Base-by-base conservation (phyloP, 148 eudicot genomes). In the Vaccinium darrowii region DNA sequence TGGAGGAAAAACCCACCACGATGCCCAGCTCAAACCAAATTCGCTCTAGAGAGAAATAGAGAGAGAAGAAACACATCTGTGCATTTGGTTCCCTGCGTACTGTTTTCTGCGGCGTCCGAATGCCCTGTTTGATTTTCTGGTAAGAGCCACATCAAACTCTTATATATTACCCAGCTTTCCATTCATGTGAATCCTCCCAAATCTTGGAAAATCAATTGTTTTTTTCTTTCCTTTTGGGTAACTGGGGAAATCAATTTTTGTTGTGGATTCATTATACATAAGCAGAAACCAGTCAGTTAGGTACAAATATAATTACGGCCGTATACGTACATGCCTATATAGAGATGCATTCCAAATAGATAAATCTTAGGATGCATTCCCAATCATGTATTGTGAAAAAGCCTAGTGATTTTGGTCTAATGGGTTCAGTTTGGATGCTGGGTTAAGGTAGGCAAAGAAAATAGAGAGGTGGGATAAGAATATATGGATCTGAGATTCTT, bases 111-210 rank as follows among this genome's bases (percentile, higher is more conserved):
- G 78, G 23, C 78, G 78, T 47, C 23, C 18, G 52, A 75, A 8
- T 43, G 23, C 25, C 49, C 18, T 72, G 76, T 72, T 72, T 72
- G 74, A 69, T 69, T 69, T 43, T 43, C 43, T 75, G 53, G 78
- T 75, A 75, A 75, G 78, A 18, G 2, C 53, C 53, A 2, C 30
- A 2, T 6, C 53, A 75, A 49, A 18, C 27, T 36, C 25, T 25
- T 69, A 0, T 21, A 33, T 43, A 39, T 43, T 43, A 43, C 5
- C 12, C 30, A 39, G 75, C 27, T 76, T 76, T 76, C 56, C 21
- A n/a, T 36, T 76, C 12, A 76, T 78, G 36, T 27, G 63, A 78
- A 78, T 78, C 81, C 43, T 78, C 43, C 62, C 7, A 51, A 50
- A 4, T 49, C 25, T 76, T 15, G 13, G 27, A 7, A 9, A 51